Percentiles rank a stretch among this genome's conserved stretches.
These are phyloP conservation scores for Fusarium sp. DNA, from an alignment of 2,329 filamentous ascomycete genomes.

Conservation along the genomic window DNA sequence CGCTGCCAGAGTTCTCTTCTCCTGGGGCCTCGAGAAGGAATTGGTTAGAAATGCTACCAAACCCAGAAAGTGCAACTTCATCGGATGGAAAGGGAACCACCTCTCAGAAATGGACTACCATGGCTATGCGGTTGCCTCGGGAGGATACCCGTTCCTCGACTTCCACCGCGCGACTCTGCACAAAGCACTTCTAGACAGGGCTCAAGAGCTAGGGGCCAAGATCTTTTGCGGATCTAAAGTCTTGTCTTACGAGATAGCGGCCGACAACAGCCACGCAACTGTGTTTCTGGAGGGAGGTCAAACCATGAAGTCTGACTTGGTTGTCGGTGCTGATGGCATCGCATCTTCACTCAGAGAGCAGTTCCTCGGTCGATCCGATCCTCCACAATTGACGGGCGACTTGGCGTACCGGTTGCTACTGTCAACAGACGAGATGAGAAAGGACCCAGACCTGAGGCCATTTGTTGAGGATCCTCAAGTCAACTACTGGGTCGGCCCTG, in stretches of 20 bases:
- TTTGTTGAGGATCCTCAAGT: conserved; percentile 58
- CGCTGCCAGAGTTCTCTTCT: conserved; percentile 31
- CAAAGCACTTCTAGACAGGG: background rate
- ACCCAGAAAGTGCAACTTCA: conserved; percentile 39
- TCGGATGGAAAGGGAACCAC: conserved; percentile 38
- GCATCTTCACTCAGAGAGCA: background rate
- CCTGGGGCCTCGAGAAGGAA: conserved; percentile 35
- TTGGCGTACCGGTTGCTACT: conserved; percentile 63
- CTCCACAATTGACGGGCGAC: conserved; percentile 55
- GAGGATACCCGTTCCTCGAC: conserved; percentile 52
- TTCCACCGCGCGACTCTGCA: conserved; percentile 46
- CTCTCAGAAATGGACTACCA: conserved; percentile 38
- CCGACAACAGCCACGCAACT: background rate
- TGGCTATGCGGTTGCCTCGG: conserved; percentile 27
- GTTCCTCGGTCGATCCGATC: background rate
- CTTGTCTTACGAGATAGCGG: background rate
- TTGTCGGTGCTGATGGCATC: background rate
- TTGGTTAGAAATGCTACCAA: conserved; percentile 30
- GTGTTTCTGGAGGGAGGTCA: background rate
- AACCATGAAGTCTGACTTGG: background rate
- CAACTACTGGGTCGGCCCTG: conserved; percentile 63
- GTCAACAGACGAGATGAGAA: conserved; percentile 54
- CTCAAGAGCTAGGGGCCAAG: background rate
- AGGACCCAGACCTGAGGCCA: conserved; percentile 53
- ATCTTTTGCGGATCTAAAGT: background rate